Evolutionary conservation across 2,329 filamentous ascomycete species (phyloP), one percentile per base, ranked within the genome.

Genomic region (Colletotrichum phormii): DNA sequence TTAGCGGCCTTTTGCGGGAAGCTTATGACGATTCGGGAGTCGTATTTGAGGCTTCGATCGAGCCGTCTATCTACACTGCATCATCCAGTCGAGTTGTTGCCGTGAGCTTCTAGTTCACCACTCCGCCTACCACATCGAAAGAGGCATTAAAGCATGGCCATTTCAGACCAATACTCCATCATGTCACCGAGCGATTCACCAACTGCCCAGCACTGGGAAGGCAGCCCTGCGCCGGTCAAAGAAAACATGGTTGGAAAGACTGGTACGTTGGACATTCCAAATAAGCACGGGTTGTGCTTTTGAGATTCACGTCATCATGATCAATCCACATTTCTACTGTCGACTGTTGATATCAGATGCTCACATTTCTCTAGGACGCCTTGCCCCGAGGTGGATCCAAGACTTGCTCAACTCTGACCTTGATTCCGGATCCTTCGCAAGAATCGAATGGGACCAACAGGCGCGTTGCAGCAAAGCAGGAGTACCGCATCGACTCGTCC

Each of bases 341-440:
- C 63, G 37, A 59, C 59, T 31, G n/a, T 18, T 13, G 29, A 35
- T 42, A 42, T 42, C 12, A 13, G 15, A 49, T 9, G 42, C 42
- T 49, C 18, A 49, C 42, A 5, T 49, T n/a, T 4, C 8, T 49
- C 65, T 72, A 76, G 75, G 75, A 29, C 75, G 76, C 26, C 81
- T 84, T 62, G 82, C 83, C 6, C 81, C 81, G 57, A 81, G 83
- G 76, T 85, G 83, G 83, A 78, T 84, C 49, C 79, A 83, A 74
- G 83, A 85, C 64, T 75, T 85, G 9, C 74, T 81, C 37, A 78
- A 83, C 69, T 84, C 84, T 58, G 77, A 80, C 61, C 31, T 72
- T 81, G 84, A 63, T 79, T 79, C 46, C 35, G 74, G 42, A 18
- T 66, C 35, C 76, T 76, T 26, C 82, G 81, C 75, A 78, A 84